Evolutionary conservation across 345 rosid species (phyloP).

Genomic region (Geranium rotundifolium): DNA sequence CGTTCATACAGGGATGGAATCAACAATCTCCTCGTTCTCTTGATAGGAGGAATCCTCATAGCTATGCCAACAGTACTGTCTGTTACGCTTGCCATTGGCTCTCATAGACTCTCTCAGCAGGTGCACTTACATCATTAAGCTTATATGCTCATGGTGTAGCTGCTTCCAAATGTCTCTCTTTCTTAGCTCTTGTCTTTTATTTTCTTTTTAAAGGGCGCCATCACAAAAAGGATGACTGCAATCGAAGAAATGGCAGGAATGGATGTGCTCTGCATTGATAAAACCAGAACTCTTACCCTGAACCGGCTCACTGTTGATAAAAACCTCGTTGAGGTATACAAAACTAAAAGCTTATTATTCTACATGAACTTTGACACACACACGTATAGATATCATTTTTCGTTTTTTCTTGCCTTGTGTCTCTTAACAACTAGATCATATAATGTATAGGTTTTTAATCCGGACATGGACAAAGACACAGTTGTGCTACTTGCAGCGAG

Average conservation of each 20-base stretch:
- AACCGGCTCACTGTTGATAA: conserved; percentile 84
- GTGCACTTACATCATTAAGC: conserved; percentile 14
- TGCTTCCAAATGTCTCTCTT: too few species aligned
- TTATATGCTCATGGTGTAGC: too few species aligned
- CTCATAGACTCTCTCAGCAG: conserved; percentile 57
- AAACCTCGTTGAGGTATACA: conserved; percentile 74
- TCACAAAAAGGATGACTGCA: conserved; percentile 97
- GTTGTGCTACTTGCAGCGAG: conserved; percentile 78
- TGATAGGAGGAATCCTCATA: conserved; percentile 94
- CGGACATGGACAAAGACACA: conserved; percentile 56
- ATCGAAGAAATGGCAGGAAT: conserved; percentile 66
- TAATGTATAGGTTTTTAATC: conserved; percentile 42
- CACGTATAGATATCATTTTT: background rate
- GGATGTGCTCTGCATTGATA: conserved; percentile 57
- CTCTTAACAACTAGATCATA: too few species aligned
- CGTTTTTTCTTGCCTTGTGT: too few species aligned
- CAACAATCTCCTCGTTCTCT: conserved; percentile 92
- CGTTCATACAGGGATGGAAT: conserved; percentile 81
- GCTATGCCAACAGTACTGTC: conserved; percentile 98
- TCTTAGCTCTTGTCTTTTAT: too few species aligned
- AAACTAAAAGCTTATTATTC: background rate
- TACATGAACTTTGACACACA: background rate
- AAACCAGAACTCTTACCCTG: conserved; percentile 92
- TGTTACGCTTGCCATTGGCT: conserved; percentile 53
- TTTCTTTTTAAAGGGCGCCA: conserved; percentile 51